Evolutionary conservation across 2,329 filamentous ascomycete species (phyloP).

Genomic region (Teratosphaeria destructans): DNA sequence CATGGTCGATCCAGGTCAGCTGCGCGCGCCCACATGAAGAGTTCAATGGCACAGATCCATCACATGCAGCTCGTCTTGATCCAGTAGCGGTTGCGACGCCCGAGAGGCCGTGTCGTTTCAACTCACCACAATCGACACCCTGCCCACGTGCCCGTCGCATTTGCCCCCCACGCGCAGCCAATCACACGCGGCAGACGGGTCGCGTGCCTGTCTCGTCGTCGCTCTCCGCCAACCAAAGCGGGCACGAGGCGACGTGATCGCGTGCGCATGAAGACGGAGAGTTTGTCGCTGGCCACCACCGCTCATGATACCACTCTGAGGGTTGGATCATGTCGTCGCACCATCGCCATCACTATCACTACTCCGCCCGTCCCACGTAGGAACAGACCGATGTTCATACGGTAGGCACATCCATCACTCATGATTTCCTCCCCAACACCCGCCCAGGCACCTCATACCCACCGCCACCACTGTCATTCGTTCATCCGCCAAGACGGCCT

Average conservation of each 20-base stretch:
- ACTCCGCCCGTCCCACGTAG: neutral
- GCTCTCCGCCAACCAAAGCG: neutral
- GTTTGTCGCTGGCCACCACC: neutral
- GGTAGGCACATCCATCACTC: neutral
- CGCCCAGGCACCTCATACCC: no score
- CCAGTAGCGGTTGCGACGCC: neutral
- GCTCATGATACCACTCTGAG: no score
- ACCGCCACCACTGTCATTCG: no score
- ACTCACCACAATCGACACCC: neutral
- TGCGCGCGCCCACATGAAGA: no score
- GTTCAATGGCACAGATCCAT: neutral
- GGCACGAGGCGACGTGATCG: neutral
- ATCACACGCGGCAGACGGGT: neutral
- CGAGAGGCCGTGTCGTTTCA: neutral
- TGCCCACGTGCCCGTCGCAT: neutral
- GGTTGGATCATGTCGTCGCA: no score
- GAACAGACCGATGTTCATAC: neutral
- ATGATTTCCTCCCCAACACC: neutral
- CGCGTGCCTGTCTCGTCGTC: neutral
- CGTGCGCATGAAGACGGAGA: neutral
- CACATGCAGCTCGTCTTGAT: neutral
- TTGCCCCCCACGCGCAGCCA: neutral
- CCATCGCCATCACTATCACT: neutral
- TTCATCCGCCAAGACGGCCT: constrained; percentile 2
- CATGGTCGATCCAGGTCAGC: no score